phyloP scores from a whole-genome alignment of 768 basidiomycete genomes.

The Coprinopsis sp. region DNA sequence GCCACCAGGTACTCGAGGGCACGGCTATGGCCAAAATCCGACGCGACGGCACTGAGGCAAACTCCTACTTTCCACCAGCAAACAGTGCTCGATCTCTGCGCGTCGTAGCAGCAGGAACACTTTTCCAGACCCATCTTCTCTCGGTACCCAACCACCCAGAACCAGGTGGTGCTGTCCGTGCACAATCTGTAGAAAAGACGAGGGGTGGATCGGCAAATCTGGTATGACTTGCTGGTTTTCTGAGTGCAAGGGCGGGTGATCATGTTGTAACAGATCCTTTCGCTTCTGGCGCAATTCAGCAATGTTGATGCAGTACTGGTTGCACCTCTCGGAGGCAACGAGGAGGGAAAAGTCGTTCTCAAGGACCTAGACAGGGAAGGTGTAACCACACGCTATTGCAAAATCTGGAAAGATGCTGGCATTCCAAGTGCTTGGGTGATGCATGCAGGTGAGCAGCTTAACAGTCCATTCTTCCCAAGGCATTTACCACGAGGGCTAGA shows the following conservation, averaged over 20 bases:
- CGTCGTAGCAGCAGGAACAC: slow-evolving; percentile 73
- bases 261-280: slow-evolving; percentile 43
- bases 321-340: slow-evolving; percentile 68
- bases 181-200: slow-evolving; percentile 61
- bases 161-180: slow-evolving; percentile 56
- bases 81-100: slow-evolving; percentile 48
- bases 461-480: neutral
- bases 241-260: neutral
- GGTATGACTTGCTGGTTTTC: slow-evolving; percentile 19
- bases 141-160: slow-evolving; percentile 54
- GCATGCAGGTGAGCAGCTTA: slow-evolving; percentile 65
- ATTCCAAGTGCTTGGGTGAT: slow-evolving; percentile 83
- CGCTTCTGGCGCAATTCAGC: slow-evolving; percentile 68
- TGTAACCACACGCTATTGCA: slow-evolving; percentile 68
- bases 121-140: slow-evolving; percentile 75
- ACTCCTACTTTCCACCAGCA: slow-evolving; percentile 19
- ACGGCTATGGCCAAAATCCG: slow-evolving; percentile 43
- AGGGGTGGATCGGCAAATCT: slow-evolving; percentile 74
- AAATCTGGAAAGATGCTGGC: slow-evolving; percentile 64
- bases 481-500: slow-evolving; percentile 27
- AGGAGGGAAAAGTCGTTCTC: slow-evolving; percentile 61
- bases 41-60: slow-evolving; percentile 29
- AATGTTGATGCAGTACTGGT: slow-evolving; percentile 63
- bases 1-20: slow-evolving; percentile 5
- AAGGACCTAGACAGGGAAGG: slow-evolving; percentile 62